A percentile compares a stretch with the other conserved stretches of the same genome.
Conservation (phyloP, 805 yeast species). For the Candida ficus region DNA sequence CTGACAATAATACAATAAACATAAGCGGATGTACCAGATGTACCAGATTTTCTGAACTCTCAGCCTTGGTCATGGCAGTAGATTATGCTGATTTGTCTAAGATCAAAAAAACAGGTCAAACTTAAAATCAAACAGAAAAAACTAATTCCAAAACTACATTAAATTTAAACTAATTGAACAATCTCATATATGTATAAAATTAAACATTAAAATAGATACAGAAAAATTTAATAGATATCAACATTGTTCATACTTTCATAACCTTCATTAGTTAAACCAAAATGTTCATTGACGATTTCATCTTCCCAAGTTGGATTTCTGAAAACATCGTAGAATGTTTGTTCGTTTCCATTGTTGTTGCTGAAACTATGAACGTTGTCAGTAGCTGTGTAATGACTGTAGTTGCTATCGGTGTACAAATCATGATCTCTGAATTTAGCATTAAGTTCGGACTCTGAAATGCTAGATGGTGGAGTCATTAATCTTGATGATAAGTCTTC, state of each 20-base stretch:
- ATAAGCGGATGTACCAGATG: no score
- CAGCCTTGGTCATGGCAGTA: no score
- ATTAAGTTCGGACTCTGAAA: slow-evolving; percentile 11
- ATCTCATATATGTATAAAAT: background rate
- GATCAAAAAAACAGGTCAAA: no score
- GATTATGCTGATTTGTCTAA: no score
- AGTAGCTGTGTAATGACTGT: background rate
- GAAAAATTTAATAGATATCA: slow-evolving; percentile 1
- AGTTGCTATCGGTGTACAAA: background rate
- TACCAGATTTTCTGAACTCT: no score
- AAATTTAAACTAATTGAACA: no score
- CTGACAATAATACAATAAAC: no score
- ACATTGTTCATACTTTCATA: slow-evolving; percentile 1
- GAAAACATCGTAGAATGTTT: slow-evolving; percentile 12
- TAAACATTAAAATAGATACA: no score
- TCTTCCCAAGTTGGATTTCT: slow-evolving; percentile 19
- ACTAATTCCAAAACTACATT: no score
- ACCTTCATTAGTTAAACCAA: slow-evolving; percentile 7
- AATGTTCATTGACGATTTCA: slow-evolving; percentile 6
- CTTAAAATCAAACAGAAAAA: no score
- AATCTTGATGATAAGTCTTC: slow-evolving; percentile 7
- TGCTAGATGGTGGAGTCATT: slow-evolving; percentile 21
- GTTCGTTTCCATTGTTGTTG: background rate
- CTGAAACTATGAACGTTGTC: no score
- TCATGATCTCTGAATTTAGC: background rate